Evolutionary conservation across 805 yeast species (phyloP), one percentile per base, ranked within the genome.

Genomic region (Lipomyces yamadae): DNA sequence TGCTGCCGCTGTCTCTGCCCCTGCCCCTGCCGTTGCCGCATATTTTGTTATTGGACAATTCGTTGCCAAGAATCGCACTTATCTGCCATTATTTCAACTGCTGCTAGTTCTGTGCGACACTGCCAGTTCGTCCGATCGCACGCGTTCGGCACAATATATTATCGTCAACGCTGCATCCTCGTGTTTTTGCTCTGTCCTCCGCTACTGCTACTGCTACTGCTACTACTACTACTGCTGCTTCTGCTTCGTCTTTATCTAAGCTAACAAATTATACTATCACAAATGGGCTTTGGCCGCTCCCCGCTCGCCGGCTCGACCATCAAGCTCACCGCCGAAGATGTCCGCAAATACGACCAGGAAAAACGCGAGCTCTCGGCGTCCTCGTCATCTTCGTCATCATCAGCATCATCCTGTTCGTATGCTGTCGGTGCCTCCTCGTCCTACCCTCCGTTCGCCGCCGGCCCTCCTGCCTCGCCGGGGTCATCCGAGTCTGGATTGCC

Each of bases 281-380:
- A 15, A 42, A 59, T 59, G 62, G 50, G 42, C 30, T 50, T 30
- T 24, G 35, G 35, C 3, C 59, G 62, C 10, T 34, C 63, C 4
- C 55, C 55, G 24, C 55, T 52, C 34, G 10, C 55, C 15, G 63
- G 63, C 2, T 37, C 65, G 18, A 32, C 39, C 11, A 62, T 62
- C 56, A 58, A 32, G 52, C 45, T 62, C 15, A 45, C 65, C 33
- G 37, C 48, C 13, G 65, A 42, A 4, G 65, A 62, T 35, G 65
- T 62, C 52, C 56, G 65, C 29, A 32, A 56, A 3, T 62, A 62
- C 50, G 65, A 62, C 24, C 61, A 34, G 15, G 18, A 33, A n/a
- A 52, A 32, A 24, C 63, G 58, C 18, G 29, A 29, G n/a, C 35
- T n/a, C 29, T 56, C 61, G 5, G 34, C 48, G 15, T 60, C 61